Base-by-base conservation (phyloP, 2,329 filamentous ascomycete species). In the Fusarium udum region DNA sequence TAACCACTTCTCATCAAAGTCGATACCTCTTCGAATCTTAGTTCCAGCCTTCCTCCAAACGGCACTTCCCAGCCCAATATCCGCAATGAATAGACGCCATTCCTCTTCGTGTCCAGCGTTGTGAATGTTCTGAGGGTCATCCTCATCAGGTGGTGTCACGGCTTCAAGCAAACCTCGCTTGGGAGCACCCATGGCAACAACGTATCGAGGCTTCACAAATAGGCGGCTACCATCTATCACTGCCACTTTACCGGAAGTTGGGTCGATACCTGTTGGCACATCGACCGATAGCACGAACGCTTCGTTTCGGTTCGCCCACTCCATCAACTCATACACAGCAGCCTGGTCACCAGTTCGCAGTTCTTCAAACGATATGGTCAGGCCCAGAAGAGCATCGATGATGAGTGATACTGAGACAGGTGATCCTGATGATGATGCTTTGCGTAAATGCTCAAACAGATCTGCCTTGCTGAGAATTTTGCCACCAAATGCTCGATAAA, bases 281-380 rank as follows among this genome's bases (percentile, higher is more conserved):
- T 97, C 95, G n/a, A 99, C 90, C 1, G 95, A 93, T 26, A 99
- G 84, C 7, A 96, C 92, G 65, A 92, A 91, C 1, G 94, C 91
- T 73, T 95, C 93, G 79, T 92, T 93, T 72, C 95, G 92, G 79
- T 98, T 98, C 6, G 94, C 92, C 95, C 95, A 98, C 71, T 95
- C 92, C 78, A 98, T 96, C 78, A 98, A 89, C 79, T 97, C 93
- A 78, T 97, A 95, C 0, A 94, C 93, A 0, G 92, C 92, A 7
- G 92, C 91, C 80, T 97, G 94, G 74, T 97, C 93, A 22, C 92
- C 92, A 5, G 92, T 92, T 40, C 94, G 90, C 34, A 98, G 86
- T 76, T 97, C 94, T 75, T 98, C 95, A 78, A 98, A 98, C 6
- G 93, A 92, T 64, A 95, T 90, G 49, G 96, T 94, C 71, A 96